Percentiles rank a stretch among this genome's conserved stretches.
Evolutionary conservation across 2,329 filamentous ascomycete genomes (phyloP).

Genomic region (Lojkania enalia): DNA sequence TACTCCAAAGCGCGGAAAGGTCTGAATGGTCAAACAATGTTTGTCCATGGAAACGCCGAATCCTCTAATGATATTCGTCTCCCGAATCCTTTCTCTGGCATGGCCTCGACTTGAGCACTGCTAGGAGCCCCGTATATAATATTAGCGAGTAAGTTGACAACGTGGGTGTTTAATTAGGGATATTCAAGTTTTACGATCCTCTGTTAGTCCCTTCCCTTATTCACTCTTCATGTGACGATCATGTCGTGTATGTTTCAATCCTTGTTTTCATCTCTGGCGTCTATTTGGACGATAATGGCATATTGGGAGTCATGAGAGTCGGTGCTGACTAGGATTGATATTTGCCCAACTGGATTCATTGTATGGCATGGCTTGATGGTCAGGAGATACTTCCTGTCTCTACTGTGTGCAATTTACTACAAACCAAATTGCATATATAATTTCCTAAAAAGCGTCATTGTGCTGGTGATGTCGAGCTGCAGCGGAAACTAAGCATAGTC

Average conservation of each 20-base stretch:
- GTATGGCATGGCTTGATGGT: not conserved
- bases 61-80: too few relatives aligned
- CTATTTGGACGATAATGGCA: not conserved
- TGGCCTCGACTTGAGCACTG: too few relatives aligned
- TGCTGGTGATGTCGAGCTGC: constrained; percentile 6
- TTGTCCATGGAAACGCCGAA: too few relatives aligned
- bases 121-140: too few relatives aligned
- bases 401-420: not conserved
- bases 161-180: not conserved
- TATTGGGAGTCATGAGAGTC: not conserved
- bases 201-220: not conserved
- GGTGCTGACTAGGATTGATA: too few relatives aligned
- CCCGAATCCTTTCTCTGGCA: too few relatives aligned
- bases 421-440: not conserved
- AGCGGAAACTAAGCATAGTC: constrained; percentile 1
- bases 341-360: not conserved
- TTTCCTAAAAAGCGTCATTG: constrained; percentile 4
- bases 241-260: not conserved
- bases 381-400: not conserved
- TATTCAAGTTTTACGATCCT: constrained; percentile 5
- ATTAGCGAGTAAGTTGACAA: too few relatives aligned
- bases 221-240: not conserved
- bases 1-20: constrained; percentile 39
- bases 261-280: not conserved
- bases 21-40: too few relatives aligned